A percentile compares a stretch with the other conserved stretches of the same genome.
These are phyloP conservation scores for Actinomortierella wolfii DNA, from an alignment of 371 early-diverging fungal genomes.

Conservation along the genomic window DNA sequence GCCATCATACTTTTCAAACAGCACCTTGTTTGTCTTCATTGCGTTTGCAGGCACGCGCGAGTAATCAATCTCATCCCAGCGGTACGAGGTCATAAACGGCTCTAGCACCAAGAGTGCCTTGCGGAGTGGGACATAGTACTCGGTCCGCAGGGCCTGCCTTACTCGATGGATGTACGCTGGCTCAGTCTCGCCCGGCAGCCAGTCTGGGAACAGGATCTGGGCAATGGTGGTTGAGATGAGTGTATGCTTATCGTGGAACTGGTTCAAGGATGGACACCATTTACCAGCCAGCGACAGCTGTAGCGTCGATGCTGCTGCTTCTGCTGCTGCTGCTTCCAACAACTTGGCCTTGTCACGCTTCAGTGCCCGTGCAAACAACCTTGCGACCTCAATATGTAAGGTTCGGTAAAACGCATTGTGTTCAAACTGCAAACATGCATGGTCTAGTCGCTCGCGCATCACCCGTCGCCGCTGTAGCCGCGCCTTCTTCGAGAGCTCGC, in stretches of 20 bases:
- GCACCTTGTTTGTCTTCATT: constrained; percentile 39
- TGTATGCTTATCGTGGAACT: constrained; percentile 54
- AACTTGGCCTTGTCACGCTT: constrained; percentile 30
- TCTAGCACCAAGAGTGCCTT: constrained; percentile 50
- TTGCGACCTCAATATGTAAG: constrained; percentile 49
- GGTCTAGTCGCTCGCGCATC: not conserved
- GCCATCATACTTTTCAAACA: constrained; percentile 46
- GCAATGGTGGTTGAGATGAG: constrained; percentile 52
- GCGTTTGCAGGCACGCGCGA: constrained; percentile 53
- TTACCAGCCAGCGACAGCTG: constrained; percentile 50
- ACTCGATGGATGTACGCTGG: constrained; percentile 46
- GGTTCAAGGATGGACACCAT: constrained; percentile 58
- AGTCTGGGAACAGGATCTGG: constrained; percentile 46
- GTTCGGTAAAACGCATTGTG: constrained; percentile 5
- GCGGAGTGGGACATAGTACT: constrained; percentile 50
- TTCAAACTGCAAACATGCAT: too few species aligned
- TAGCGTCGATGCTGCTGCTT: constrained; percentile 19
- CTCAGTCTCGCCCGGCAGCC: constrained; percentile 30
- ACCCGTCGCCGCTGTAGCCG: constrained; percentile 22
- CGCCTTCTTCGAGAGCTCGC: constrained; percentile 26
- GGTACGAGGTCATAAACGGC: constrained; percentile 41
- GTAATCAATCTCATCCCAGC: constrained; percentile 52
- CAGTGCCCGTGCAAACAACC: constrained; percentile 50
- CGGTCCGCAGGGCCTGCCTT: constrained; percentile 50
- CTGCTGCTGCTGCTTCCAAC: not conserved